Percentiles rank a stretch among this genome's conserved stretches.
These are phyloP conservation scores for Urochloa ruziziensis DNA, from an alignment of 176 grass and related monocot species.

Conservation along the genomic window DNA sequence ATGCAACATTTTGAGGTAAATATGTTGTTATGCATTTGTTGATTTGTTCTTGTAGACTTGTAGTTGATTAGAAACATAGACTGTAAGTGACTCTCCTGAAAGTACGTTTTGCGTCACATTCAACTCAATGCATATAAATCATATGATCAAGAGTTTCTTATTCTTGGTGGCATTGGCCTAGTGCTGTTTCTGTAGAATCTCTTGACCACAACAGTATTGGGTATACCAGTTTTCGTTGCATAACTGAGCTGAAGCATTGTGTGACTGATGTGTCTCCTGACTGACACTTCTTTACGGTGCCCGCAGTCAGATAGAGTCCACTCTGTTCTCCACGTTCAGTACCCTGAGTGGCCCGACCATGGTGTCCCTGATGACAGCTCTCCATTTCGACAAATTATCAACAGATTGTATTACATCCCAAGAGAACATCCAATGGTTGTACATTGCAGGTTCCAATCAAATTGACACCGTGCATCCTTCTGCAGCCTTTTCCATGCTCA, in stretches of 20 bases:
- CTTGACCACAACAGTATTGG: too few relatives aligned
- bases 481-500: not conserved
- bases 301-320: constrained; percentile 49
- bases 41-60: too few relatives aligned
- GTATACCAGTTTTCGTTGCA: not conserved
- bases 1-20: constrained; percentile 54
- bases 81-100: not conserved
- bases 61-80: not conserved
- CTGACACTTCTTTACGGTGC: not conserved
- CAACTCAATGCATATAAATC: too few relatives aligned
- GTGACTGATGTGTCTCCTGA: not conserved
- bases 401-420: constrained; percentile 43
- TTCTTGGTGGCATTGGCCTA: too few relatives aligned
- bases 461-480: not conserved
- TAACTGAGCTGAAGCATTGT: too few relatives aligned
- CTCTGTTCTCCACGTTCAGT: constrained; percentile 69
- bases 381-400: constrained; percentile 51
- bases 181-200: too few relatives aligned
- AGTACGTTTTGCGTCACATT: too few relatives aligned
- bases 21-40: not conserved
- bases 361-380: constrained; percentile 44
- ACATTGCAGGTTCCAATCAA: constrained; percentile 71
- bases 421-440: constrained; percentile 57
- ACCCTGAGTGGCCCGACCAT: constrained; percentile 80
- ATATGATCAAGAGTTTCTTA: too few relatives aligned